Conservation (phyloP, 345 rosid genomes). For the Arabis hirsuta region DNA sequence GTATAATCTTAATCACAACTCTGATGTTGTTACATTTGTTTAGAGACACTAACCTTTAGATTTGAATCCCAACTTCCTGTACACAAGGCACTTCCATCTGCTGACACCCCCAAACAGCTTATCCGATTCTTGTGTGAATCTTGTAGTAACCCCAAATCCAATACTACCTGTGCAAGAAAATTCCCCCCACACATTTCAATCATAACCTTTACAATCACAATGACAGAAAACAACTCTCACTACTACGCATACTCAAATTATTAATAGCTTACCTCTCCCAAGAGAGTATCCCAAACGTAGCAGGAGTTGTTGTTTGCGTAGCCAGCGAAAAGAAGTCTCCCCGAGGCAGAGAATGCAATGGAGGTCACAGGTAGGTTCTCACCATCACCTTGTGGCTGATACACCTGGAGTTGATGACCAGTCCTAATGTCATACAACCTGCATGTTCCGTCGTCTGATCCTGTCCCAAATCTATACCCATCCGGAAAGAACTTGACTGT, state of each 20-base stretch:
- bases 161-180: slow-evolving; percentile 68
- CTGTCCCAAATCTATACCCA: slow-evolving; percentile 94
- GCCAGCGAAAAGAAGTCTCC: slow-evolving; percentile 91
- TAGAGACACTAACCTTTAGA: slow-evolving; percentile 69
- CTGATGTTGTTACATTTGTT: no score
- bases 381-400: slow-evolving; percentile 57
- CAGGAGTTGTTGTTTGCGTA: slow-evolving; percentile 75
- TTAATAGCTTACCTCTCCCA: slow-evolving; percentile 68
- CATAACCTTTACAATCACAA: not conserved
- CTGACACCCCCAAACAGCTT: slow-evolving; percentile 90
- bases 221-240: not conserved
- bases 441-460: slow-evolving; percentile 97
- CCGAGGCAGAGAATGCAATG: slow-evolving; percentile 89
- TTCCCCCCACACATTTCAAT: not conserved
- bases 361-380: slow-evolving; percentile 73
- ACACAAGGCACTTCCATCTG: slow-evolving; percentile 99
- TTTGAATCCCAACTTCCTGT: slow-evolving; percentile 99
- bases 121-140: slow-evolving; percentile 75
- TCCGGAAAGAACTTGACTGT: slow-evolving; percentile 95
- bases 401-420: slow-evolving; percentile 91
- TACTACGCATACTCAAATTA: not conserved
- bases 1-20: slow-evolving; percentile 8
- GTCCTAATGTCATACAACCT: slow-evolving; percentile 91
- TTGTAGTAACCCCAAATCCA: slow-evolving; percentile 77
- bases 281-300: slow-evolving; percentile 91